Evolutionary conservation across 345 rosid genomes (phyloP).

Genomic region (Dipteronia sinensis): DNA sequence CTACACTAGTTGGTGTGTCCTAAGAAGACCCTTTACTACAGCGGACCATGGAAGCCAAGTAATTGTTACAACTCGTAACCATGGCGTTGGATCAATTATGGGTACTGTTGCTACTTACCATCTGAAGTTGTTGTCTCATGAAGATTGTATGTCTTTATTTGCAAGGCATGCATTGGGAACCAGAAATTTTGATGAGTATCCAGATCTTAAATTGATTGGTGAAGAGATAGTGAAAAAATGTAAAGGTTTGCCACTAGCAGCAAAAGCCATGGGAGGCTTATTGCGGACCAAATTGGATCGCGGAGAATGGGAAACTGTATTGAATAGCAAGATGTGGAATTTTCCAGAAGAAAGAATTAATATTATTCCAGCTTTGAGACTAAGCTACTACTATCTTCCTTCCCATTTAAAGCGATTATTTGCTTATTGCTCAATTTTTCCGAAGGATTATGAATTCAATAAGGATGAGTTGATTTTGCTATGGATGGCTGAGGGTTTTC

Average conservation of each 20-base stretch:
- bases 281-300: not conserved
- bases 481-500: slow-evolving; percentile 21
- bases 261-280: not conserved
- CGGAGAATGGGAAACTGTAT: slow-evolving; percentile 3
- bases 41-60: not conserved
- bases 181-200: not conserved
- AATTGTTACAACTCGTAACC: not conserved
- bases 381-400: slow-evolving; percentile 20
- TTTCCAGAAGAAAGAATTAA: not conserved
- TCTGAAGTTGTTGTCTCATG: not conserved
- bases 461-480: slow-evolving; percentile 1
- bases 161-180: not conserved
- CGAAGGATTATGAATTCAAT: not conserved
- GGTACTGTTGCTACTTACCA: not conserved
- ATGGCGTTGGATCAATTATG: slow-evolving; percentile 5
- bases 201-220: not conserved
- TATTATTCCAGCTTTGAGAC: not conserved
- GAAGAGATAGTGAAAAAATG: slow-evolving; percentile 18
- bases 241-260: slow-evolving; percentile 19
- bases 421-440: not conserved
- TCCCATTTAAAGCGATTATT: not conserved
- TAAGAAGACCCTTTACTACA: not conserved
- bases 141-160: slow-evolving; percentile 14
- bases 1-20: not conserved
- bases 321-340: slow-evolving; percentile 12